A percentile compares a stretch with the other conserved stretches of the same genome.
Conservation (phyloP, 176 grass and related monocot species). For the Oryza officinalis region DNA sequence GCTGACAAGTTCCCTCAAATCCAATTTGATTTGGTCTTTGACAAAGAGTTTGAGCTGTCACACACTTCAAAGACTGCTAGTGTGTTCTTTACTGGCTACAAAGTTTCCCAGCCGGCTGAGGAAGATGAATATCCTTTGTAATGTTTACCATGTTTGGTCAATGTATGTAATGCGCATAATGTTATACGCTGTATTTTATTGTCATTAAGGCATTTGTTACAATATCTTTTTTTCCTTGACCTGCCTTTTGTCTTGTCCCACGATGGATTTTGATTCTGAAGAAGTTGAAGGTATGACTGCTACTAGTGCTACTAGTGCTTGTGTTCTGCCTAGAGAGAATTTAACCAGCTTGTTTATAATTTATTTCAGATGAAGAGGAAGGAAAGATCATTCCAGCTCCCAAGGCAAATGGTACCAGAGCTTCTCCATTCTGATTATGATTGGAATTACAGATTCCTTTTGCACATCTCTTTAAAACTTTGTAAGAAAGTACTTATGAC, state of each 20-base stretch:
- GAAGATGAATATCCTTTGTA: constrained; percentile 66
- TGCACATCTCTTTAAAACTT: not conserved
- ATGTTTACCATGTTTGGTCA: not conserved
- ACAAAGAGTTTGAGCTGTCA: constrained; percentile 89
- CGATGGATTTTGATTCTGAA: constrained; percentile 48
- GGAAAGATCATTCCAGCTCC: not conserved
- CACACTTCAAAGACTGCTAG: constrained; percentile 75
- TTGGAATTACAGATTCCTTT: not conserved
- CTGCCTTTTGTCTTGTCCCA: constrained; percentile 18
- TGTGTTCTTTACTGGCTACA: constrained; percentile 81
- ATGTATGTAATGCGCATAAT: not conserved
- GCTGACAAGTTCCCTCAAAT: constrained; percentile 63
- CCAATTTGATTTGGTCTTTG: constrained; percentile 79
- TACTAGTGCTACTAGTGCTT: not conserved
- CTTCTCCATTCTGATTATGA: not conserved
- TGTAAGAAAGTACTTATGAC: not conserved
- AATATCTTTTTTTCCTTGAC: constrained; percentile 34
- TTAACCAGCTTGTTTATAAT: not conserved
- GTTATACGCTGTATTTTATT: not conserved
- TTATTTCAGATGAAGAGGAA: constrained; percentile 47
- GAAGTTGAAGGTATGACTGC: constrained; percentile 37
- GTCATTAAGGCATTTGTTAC: not conserved
- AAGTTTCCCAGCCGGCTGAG: constrained; percentile 40
- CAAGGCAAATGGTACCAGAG: constrained; percentile 41
- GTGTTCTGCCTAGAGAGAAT: not conserved